Conservation (phyloP, 805 yeast genomes). For the Lachancea lanzarotensis region DNA sequence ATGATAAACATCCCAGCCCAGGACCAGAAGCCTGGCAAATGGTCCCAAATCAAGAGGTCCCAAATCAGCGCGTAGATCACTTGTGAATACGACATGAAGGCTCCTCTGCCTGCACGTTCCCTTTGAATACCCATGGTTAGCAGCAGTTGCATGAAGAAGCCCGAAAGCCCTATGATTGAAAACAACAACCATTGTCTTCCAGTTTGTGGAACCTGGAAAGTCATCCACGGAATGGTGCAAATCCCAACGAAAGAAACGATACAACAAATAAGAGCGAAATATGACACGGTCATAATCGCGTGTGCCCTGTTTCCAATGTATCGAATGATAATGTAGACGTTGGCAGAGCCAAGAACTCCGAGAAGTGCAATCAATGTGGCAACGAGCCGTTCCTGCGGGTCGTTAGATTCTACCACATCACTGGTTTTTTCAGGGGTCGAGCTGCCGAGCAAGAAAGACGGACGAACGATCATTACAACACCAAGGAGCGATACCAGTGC, state of each 20-base stretch:
- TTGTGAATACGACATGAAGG: conserved; percentile 69
- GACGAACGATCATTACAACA: conserved; percentile 75
- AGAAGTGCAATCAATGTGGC: conserved; percentile 59
- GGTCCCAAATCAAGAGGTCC: conserved; percentile 68
- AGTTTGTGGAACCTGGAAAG: conserved; percentile 57
- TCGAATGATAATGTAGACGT: conserved; percentile 64
- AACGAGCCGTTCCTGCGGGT: conserved; percentile 48
- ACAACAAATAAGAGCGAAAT: conserved; percentile 58
- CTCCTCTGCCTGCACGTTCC: conserved; percentile 69
- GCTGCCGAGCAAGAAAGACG: conserved; percentile 58
- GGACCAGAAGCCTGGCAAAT: conserved; percentile 64
- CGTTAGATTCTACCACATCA: conserved; percentile 42
- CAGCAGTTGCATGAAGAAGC: conserved; percentile 75
- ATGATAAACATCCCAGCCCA: conserved; percentile 64
- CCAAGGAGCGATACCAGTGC: conserved; percentile 65
- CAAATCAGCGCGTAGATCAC: conserved; percentile 72
- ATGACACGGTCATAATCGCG: conserved; percentile 71
- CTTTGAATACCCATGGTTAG: conserved; percentile 78
- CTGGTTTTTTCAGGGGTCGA: conserved; percentile 11
- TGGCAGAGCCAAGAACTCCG: conserved; percentile 65
- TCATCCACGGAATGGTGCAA: conserved; percentile 48
- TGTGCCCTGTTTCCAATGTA: conserved; percentile 74
- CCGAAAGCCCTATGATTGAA: conserved; percentile 58
- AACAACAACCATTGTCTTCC: conserved; percentile 61
- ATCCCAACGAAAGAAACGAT: conserved; percentile 50